Evolutionary conservation across 1,284 basidiomycete genomes (phyloP), one percentile per base, ranked within the genome.

Genomic region (Somion occarium): DNA sequence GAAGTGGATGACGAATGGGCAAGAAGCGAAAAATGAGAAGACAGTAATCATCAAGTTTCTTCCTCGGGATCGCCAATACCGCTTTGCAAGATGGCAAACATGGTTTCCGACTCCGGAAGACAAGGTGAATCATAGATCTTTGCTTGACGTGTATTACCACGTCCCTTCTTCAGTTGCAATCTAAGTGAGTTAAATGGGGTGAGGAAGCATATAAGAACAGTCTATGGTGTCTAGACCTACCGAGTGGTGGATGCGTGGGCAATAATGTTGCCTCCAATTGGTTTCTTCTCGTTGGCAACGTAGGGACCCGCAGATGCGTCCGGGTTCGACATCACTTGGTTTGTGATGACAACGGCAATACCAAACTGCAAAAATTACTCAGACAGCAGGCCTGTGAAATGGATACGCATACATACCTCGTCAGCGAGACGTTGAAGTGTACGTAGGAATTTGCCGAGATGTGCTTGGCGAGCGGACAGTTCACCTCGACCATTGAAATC

Each of bases 91-190:
- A 99, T 99, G 25, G 93, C 91, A 67, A 98, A 99, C 56, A 92
- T 89, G 2, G 90, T 93, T 66, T 99, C 96, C 53, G 92, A 93
- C 69, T 99, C 97, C 4, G 97, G 97, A 39, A 99, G 76, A 71
- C 95, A 98, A 0, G 97, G 97, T 5, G 94, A 98, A 72, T 99
- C 97, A 56, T 97, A 96, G 57, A 99, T 96, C 70, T 95, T 96
- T 72, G 94, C 97, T 44, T 93, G 88, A 58, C 97, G 89, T 48
- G 92, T 95, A 54, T 91, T 89, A 7, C 91, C 97, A 37, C 96
- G 82, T 25, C 88, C 90, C 68, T 99, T 99, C 71, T 92, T 91
- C 49, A 99, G 77, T 65, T 95, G 93, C 25, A 99, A 69, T 30
- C 91, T 92, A 59, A 37, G n/a, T n/a, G n/a, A n/a, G n/a, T n/a